Percentiles rank a stretch among this genome's conserved stretches.
phyloP scores from a whole-genome alignment of 139 green algal species.

The Chlorella sp. region DNA sequence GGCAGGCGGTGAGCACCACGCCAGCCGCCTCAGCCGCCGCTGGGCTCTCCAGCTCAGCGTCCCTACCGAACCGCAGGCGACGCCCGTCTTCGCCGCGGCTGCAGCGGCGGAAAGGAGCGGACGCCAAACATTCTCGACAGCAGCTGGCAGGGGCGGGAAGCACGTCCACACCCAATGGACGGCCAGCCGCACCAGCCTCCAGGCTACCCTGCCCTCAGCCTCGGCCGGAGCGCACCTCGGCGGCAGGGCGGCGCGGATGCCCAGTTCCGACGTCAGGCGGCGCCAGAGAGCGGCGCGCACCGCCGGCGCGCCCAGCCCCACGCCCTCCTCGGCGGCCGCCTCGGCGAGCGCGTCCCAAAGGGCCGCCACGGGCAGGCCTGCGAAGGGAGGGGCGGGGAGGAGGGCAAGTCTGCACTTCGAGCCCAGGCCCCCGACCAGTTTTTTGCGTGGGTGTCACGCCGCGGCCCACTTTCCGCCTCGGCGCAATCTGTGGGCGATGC shows the following conservation, averaged over 20 bases:
- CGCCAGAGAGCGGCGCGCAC: constrained; percentile 14
- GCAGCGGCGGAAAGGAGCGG: too few relatives aligned
- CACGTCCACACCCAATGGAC: too few relatives aligned
- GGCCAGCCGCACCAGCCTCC: too few relatives aligned
- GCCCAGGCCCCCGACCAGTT: background rate
- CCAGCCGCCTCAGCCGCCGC: constrained; percentile 26
- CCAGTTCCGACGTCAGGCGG: background rate
- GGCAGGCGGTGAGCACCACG: constrained; percentile 35
- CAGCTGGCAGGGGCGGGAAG: too few relatives aligned
- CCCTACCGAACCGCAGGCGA: too few relatives aligned
- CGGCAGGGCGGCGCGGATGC: background rate
- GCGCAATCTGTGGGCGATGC: background rate
- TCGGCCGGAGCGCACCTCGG: background rate
- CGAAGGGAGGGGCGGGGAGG: background rate
- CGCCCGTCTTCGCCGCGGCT: too few relatives aligned
- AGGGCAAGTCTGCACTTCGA: constrained; percentile 16
- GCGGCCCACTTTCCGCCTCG: background rate
- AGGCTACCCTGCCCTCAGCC: too few relatives aligned
- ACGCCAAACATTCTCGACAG: too few relatives aligned
- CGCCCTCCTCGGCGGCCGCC: constrained; percentile 10
- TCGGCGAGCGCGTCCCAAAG: constrained; percentile 11
- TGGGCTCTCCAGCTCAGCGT: constrained; percentile 2
- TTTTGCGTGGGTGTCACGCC: background rate
- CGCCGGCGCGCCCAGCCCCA: constrained; percentile 12
- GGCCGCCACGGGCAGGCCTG: background rate